Base-by-base conservation (phyloP, 2,329 filamentous ascomycete genomes). In the Penicillium sp. region DNA sequence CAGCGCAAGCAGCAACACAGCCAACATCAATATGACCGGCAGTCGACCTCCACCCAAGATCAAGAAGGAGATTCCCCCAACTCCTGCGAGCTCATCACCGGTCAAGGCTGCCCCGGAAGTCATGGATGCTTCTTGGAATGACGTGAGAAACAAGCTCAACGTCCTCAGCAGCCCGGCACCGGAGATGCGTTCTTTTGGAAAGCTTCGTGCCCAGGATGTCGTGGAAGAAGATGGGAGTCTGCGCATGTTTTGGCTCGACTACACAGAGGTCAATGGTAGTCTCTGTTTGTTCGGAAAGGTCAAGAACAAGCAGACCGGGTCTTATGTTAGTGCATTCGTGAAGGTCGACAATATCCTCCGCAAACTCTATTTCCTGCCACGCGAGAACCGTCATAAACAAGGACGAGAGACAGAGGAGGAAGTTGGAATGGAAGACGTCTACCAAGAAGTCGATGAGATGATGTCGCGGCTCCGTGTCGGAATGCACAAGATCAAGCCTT, bases 221-320 rank as follows among this genome's bases (percentile, higher is more conserved):
- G 76, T 96, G n/a, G 93, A 97, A 70, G 86, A 90, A 56, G 92
- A 99, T 66, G 94, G 93, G 29, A 95, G 89, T 62, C 79, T 99
- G 24, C 87, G 88, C 61, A 91, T 99, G 78, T 99, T 97, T 77
- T 99, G 94, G 94, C 88, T 90, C 7, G 94, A 99, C 72, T 99
- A 96, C 67, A 91, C 88, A 1, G 94, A 99, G 68, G 79, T 96
- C 68, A 91, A 92, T 64, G 93, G 93, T 52, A 94, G 87, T 61
- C 78, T 99, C 8, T 97, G 91, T 70, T 81, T 99, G 9, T 97
- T 99, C 67, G 94, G 94, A 58, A 99, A 99, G 69, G 93, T 97
- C 20, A 85, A 91, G 64, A 91, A 97, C 76, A 96, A 92, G 72
- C 88, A 86, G 64, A 90, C 84, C 1, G 86, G 84, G 45, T 79